Base-by-base conservation (phyloP, 2,329 filamentous ascomycete species). In the Fusarium gaditjirri region DNA sequence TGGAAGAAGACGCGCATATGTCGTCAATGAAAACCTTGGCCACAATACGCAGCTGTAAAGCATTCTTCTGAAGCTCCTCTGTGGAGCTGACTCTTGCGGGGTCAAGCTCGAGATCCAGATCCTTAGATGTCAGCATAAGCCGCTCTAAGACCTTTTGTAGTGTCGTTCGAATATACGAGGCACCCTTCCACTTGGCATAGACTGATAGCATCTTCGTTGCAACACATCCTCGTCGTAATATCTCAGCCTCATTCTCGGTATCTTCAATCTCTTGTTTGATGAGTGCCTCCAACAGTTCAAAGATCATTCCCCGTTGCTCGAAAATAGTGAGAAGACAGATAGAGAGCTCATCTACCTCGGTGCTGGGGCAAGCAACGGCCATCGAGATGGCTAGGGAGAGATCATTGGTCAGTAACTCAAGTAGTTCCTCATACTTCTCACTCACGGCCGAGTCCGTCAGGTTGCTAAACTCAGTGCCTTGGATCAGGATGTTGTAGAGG, bases 151-250 rank as follows among this genome's bases (percentile, higher is more conserved):
- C 89, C 74, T 91, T 91, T 72, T 91, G 89, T 14, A 93, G 82
- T 3, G 91, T 92, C 19, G 84, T 83, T 72, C 88, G 89, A 39
- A 93, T 84, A 76, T 93, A 93, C 8, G 84, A 79, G 21, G 86
- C 83, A 17, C 91, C 91, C 80, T 92, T 92, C 91, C 91, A 93
- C 76, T 91, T 92, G 9, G 90, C 90, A 74, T 92, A 93, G 12
- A 92, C 86, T 2, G 91, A 92, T 5, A 93, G 84, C 86, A 92
- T 91, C 77, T 92, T 93, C 4, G 91, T 92, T n/a, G 90, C 89
- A 3, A 93, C 90, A 72, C 90, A 92, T 36, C 91, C 91, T 54
- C 90, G 85, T n/a, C 91, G 86, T 16, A 93, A 80, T 27, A 93
- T 84, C 74, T 93, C 91, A 3, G 90, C 86, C 76, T 92, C 91